Base-by-base conservation (phyloP, 1,139 yeast genomes). In the Kodamaea ohmeri region DNA sequence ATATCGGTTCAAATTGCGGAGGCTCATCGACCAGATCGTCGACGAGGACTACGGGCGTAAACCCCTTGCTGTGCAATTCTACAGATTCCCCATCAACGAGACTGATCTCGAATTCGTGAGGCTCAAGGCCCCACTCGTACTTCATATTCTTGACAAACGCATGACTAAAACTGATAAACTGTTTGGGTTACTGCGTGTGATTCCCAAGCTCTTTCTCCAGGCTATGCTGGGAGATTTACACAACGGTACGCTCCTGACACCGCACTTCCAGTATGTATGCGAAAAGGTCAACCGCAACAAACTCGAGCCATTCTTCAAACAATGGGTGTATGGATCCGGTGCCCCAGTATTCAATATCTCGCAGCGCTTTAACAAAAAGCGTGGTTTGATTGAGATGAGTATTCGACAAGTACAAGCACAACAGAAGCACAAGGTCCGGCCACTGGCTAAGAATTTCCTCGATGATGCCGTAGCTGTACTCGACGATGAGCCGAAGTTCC, bases 131-230 rank as follows among this genome's bases (percentile, higher is more conserved):
- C 97, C 97, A 0, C 69, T 89, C 41, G 92, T 94, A 1, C 58
- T 94, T 36, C 84, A 79, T 51, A 89, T 92, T 34, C 66, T 94
- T 22, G 97, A 94, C 58, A 76, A 87, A 39, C 69, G 98, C 46
- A 88, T 94, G 95, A 90, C 97, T 0, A 92, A 92, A 54, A 88
- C 97, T 1, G 98, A 94, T 55, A 82, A 90, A 49, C 85, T 96
- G 0, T 84, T 92, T 59, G 98, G 98, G 2, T 68, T 94, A 43
- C 80, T 92, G 1, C 77, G 98, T 45, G 97, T 89, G 0, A 73
- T 94, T 28, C 97, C 98, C 0, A 92, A 90, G 52, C 67, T 94
- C 17, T 88, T 92, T 51, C 65, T 94, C 29, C 97, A 92, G 56
- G 95, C 96, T 0, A 88, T 94, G 94, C 86, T 96, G 3, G 96